A percentile compares a stretch with the other conserved stretches of the same genome.
These are phyloP conservation scores for Tolypocladium capitatum DNA, from an alignment of 2,329 filamentous ascomycete species.

Conservation along the genomic window DNA sequence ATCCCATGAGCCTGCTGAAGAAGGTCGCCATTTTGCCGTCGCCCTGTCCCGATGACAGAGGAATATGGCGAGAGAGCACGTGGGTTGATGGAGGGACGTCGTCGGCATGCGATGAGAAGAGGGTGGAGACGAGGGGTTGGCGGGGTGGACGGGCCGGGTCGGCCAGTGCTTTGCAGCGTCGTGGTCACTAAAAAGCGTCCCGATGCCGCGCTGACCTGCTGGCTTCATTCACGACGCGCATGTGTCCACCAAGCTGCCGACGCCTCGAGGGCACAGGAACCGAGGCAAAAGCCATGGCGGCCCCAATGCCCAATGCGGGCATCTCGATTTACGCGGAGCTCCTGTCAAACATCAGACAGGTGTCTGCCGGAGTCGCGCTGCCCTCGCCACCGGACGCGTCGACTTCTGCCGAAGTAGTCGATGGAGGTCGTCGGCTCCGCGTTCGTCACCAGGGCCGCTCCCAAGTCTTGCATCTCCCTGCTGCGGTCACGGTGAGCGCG, in stretches of 20 bases:
- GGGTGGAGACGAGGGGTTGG: neutral
- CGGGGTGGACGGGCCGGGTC: neutral
- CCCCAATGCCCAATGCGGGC: constrained; percentile 1
- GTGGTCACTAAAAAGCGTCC: neutral
- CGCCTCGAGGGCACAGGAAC: neutral
- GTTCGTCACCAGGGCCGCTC: constrained; percentile 31
- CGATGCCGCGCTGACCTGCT: neutral
- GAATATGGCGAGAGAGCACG: neutral
- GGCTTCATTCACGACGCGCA: neutral
- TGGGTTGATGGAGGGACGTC: neutral
- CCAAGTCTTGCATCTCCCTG: constrained; percentile 28
- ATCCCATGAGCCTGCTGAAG: constrained; percentile 15
- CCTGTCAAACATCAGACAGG: constrained; percentile 49
- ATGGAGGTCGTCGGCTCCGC: constrained; percentile 30
- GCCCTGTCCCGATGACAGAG: neutral
- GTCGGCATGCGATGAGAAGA: neutral
- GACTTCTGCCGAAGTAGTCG: constrained; percentile 30
- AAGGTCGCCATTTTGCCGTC: constrained; percentile 18
- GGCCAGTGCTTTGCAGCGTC: no score
- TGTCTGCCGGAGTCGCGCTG: constrained; percentile 44
- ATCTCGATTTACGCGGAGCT: constrained; percentile 49
- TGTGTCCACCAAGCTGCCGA: neutral
- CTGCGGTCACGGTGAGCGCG: constrained; percentile 19
- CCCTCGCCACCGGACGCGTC: constrained; percentile 26
- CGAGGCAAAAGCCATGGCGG: constrained; percentile 5